phyloP scores from a whole-genome alignment of 306 rosid genomes.

The Sesbania bispinosa region DNA sequence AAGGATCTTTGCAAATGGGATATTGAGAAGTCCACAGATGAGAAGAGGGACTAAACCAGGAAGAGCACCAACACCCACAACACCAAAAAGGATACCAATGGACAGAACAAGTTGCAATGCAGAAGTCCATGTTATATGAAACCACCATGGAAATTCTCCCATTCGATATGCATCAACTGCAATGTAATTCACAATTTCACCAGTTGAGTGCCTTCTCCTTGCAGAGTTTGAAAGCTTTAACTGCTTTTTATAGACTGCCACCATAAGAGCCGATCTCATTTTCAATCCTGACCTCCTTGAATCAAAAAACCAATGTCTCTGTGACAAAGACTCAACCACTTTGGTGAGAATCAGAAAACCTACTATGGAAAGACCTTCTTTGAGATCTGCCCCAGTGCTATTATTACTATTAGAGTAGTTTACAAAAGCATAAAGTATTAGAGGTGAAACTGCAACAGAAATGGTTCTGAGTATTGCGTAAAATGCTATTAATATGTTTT shows the following conservation, averaged over 20 bases:
- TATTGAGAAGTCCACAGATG: slow-evolving; percentile 54
- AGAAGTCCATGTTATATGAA: slow-evolving; percentile 50
- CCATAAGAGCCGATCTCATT: slow-evolving; percentile 81
- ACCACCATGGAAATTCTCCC: slow-evolving; percentile 94
- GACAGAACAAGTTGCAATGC: slow-evolving; percentile 43
- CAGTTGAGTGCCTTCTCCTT: slow-evolving; percentile 59
- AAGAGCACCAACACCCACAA: slow-evolving; percentile 70
- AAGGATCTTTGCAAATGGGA: slow-evolving; percentile 57
- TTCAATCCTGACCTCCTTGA: slow-evolving; percentile 73
- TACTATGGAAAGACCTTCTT: slow-evolving; percentile 49
- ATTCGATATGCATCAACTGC: slow-evolving; percentile 79
- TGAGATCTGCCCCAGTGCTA: slow-evolving; percentile 13
- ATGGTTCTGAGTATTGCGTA: slow-evolving; percentile 43
- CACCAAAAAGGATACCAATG: slow-evolving; percentile 44
- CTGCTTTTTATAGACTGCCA: slow-evolving; percentile 66
- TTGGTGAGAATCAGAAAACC: slow-evolving; percentile 49
- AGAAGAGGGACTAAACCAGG: slow-evolving; percentile 57
- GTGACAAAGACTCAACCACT: slow-evolving; percentile 54
- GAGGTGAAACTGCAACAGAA: slow-evolving; percentile 51
- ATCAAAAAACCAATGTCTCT: slow-evolving; percentile 61
- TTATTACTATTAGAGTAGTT: slow-evolving; percentile 39
- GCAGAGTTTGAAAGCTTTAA: slow-evolving; percentile 62
- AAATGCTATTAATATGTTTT: slow-evolving; percentile 49
- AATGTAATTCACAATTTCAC: slow-evolving; percentile 75
- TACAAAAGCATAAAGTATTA: slow-evolving; percentile 63